Percentiles rank a stretch among this genome's conserved stretches.
phyloP scores from a whole-genome alignment of 192 early-diverging fungal genomes.

The Phycomyces blakesleeanus region DNA sequence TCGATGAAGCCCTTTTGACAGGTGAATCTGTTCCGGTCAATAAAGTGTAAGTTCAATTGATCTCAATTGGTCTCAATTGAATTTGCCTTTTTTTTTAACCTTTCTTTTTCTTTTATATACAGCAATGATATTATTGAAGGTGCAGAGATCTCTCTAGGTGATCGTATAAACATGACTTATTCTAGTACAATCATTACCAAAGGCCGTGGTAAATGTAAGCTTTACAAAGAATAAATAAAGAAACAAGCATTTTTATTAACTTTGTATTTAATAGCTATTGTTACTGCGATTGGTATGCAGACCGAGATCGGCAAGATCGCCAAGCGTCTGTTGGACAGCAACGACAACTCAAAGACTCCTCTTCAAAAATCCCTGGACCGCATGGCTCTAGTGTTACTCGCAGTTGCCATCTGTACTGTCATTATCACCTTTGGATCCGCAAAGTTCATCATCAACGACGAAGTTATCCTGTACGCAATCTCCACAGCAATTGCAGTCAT shows the following conservation, averaged over 20 bases:
- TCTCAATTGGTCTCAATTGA: neutral
- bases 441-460: slow-evolving; percentile 56
- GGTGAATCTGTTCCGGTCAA: slow-evolving; percentile 84
- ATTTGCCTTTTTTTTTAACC: too few relatives aligned
- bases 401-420: slow-evolving; percentile 63
- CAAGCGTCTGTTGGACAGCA: slow-evolving; percentile 66
- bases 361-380: slow-evolving; percentile 67
- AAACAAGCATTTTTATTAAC: too few relatives aligned
- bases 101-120: too few relatives aligned
- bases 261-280: slow-evolving; percentile 73
- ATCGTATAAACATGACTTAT: slow-evolving; percentile 90
- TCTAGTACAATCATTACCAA: slow-evolving; percentile 85
- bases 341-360: slow-evolving; percentile 53
- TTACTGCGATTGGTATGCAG: slow-evolving; percentile 76
- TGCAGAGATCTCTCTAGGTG: slow-evolving; percentile 72
- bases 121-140: slow-evolving; percentile 60
- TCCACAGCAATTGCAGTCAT: slow-evolving; percentile 90
- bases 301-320: slow-evolving; percentile 94
- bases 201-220: slow-evolving; percentile 70
- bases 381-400: slow-evolving; percentile 77
- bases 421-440: slow-evolving; percentile 81
- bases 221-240: too few relatives aligned
- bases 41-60: slow-evolving; percentile 50
- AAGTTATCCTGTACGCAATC: slow-evolving; percentile 73
- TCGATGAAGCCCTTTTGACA: slow-evolving; percentile 89